phyloP scores from a whole-genome alignment of 768 basidiomycete genomes.

The Russula vinacea region DNA sequence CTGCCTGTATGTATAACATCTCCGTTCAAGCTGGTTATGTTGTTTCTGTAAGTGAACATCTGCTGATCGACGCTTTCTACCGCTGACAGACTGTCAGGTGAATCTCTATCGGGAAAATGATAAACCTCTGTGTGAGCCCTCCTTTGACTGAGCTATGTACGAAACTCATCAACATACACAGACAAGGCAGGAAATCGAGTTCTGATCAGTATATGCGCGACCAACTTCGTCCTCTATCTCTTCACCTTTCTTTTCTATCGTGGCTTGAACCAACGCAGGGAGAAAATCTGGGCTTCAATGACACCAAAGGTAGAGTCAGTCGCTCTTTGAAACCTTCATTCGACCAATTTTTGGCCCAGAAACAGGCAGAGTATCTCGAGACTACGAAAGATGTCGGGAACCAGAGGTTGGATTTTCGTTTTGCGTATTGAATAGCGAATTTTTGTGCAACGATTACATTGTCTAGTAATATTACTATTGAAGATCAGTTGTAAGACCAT shows the following conservation, averaged over 20 bases:
- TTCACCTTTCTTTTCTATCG: constrained; percentile 56
- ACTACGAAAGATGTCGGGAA: constrained; percentile 64
- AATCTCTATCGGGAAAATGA: constrained; percentile 4
- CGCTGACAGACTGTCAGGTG: not conserved
- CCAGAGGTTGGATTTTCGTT: constrained; percentile 57
- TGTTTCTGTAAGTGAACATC: not conserved
- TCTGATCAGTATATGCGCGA: constrained; percentile 51
- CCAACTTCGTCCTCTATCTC: constrained; percentile 54
- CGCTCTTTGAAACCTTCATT: not conserved
- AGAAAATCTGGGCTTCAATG: constrained; percentile 52
- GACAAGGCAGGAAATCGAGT: constrained; percentile 59
- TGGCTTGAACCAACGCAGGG: constrained; percentile 46
- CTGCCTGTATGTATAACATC: constrained; percentile 55
- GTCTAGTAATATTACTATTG: no score
- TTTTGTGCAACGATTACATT: not conserved
- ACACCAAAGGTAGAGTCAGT: constrained; percentile 41
- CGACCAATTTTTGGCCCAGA: constrained; percentile 36
- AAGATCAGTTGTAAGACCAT: no score
- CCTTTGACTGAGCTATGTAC: constrained; percentile 15
- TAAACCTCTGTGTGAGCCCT: constrained; percentile 3
- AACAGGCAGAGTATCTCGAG: constrained; percentile 54
- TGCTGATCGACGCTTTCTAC: not conserved
- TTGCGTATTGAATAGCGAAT: constrained; percentile 42
- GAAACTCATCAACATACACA: constrained; percentile 37
- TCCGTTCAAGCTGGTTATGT: constrained; percentile 52